phyloP scores from a whole-genome alignment of 2,329 filamentous ascomycete genomes.

The Amesomyces nigricolor region DNA sequence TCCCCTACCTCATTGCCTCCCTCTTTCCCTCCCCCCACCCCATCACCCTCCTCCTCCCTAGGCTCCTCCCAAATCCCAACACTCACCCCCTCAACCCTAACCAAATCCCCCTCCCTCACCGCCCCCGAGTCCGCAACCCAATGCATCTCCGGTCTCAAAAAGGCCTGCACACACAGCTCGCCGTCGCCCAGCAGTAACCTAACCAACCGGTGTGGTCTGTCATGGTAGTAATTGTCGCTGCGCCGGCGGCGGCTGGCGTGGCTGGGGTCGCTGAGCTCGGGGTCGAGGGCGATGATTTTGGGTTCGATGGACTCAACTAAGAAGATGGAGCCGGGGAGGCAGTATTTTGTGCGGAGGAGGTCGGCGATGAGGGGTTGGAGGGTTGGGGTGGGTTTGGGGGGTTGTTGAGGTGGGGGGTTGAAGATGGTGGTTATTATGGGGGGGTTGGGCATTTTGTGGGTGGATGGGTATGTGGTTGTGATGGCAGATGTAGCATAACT shows the following conservation, averaged over 20 bases:
- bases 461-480: neutral
- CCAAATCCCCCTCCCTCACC: slow-evolving; percentile 44
- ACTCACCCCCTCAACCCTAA: slow-evolving; percentile 41
- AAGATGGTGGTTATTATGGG: neutral
- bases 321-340: slow-evolving; percentile 44
- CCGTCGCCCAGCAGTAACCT: slow-evolving; percentile 49
- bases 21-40: neutral
- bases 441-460: neutral
- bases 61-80: slow-evolving; percentile 28
- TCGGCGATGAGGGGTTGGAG: slow-evolving; percentile 42
- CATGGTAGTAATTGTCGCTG: neutral
- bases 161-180: slow-evolving; percentile 48
- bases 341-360: slow-evolving; percentile 44
- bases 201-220: slow-evolving; percentile 32
- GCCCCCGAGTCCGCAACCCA: slow-evolving; percentile 42
- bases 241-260: neutral
- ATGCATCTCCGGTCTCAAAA: slow-evolving; percentile 43
- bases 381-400: slow-evolving; percentile 21
- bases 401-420: neutral
- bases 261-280: neutral
- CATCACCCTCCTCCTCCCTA: neutral
- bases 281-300: neutral
- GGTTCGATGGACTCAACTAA: slow-evolving; percentile 36
- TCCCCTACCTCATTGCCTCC: neutral
- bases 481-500: neutral